A percentile compares a stretch with the other conserved stretches of the same genome.
phyloP scores from a whole-genome alignment of 192 early-diverging fungal genomes.

The Lunasporangiospora selenospora region DNA sequence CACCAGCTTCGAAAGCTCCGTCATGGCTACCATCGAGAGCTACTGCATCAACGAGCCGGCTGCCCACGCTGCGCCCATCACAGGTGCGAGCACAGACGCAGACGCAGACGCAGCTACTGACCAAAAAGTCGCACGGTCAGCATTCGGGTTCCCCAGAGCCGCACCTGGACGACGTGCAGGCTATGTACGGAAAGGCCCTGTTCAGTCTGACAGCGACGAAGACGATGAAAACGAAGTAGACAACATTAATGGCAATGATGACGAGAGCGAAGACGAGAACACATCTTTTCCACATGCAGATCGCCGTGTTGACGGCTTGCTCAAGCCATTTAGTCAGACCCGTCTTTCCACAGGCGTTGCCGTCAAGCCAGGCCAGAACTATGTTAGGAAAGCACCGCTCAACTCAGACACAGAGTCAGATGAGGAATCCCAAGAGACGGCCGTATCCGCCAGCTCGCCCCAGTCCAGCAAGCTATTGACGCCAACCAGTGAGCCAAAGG shows the following conservation, averaged over 20 bases:
- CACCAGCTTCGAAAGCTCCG: no score
- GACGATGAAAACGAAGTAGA: conserved; percentile 5
- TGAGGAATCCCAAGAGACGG: conserved; percentile 10
- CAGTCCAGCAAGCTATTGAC: not conserved
- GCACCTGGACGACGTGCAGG: conserved; percentile 20
- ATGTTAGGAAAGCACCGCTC: conserved; percentile 31
- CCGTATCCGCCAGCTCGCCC: not conserved
- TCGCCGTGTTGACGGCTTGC: not conserved
- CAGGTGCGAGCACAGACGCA: no score
- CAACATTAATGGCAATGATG: not conserved
- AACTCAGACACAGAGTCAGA: conserved; percentile 40
- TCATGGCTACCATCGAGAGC: no score
- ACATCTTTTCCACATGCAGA: not conserved
- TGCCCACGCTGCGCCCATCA: no score
- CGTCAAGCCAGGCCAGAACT: conserved; percentile 32
- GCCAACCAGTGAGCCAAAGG: not conserved
- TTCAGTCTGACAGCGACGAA: conserved; percentile 15
- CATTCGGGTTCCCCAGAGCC: no score
- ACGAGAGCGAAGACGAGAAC: not conserved
- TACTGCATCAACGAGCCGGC: no score
- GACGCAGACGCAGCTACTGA: not conserved
- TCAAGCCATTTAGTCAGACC: not conserved
- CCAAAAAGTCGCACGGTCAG: not conserved
- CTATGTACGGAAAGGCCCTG: conserved; percentile 28
- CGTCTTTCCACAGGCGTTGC: not conserved